phyloP scores from a whole-genome alignment of 2,329 filamentous ascomycete genomes.

The Dactylellina cionopaga region DNA sequence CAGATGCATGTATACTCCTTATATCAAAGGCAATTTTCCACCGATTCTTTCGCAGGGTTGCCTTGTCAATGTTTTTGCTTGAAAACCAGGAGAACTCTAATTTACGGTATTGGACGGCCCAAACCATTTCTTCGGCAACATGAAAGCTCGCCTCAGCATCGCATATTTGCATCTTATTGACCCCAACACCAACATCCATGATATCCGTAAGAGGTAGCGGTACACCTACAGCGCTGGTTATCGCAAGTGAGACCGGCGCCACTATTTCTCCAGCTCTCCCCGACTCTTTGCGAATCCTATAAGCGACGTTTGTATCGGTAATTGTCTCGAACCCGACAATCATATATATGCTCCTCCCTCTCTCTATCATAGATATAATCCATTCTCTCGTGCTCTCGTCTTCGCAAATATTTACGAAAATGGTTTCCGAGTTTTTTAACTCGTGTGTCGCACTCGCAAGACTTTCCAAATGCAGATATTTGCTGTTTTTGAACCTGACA shows the following conservation, averaged over 20 bases:
- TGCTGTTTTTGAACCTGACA: neutral
- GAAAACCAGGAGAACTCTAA: neutral
- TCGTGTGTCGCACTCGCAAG: conserved; percentile 3
- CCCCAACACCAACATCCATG: neutral
- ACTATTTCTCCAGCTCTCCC: neutral
- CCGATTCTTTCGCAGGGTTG: no score
- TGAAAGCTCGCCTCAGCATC: neutral
- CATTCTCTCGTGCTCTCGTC: neutral
- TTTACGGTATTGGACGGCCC: conserved; percentile 14
- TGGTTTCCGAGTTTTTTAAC: conserved; percentile 9
- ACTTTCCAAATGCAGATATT: conserved; percentile 2
- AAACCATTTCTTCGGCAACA: neutral
- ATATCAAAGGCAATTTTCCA: neutral
- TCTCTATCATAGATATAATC: neutral
- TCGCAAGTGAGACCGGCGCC: neutral
- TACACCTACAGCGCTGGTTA: neutral
- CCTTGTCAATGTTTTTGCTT: neutral
- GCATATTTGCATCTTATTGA: neutral
- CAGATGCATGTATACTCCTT: neutral
- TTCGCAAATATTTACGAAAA: conserved; percentile 16
- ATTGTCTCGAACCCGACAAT: conserved; percentile 19
- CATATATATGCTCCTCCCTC: conserved; percentile 4
- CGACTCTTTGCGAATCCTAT: neutral
- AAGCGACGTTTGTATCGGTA: neutral
- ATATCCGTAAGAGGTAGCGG: neutral